These are phyloP conservation scores for Berberis vulgaris DNA, from an alignment of 164 flowering plant species.

Conservation along the genomic window DNA sequence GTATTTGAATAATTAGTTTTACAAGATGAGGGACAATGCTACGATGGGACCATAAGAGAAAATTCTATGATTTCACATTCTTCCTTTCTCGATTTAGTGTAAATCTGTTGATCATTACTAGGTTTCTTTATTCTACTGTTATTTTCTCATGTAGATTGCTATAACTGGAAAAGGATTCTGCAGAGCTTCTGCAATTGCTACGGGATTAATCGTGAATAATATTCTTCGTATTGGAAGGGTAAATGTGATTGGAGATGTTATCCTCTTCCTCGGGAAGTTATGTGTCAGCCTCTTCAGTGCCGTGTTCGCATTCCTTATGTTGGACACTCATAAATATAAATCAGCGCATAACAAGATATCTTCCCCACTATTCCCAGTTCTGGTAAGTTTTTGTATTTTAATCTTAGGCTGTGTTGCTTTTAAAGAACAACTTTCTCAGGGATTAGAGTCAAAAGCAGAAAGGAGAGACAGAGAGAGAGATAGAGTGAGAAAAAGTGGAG, in stretches of 20 bases:
- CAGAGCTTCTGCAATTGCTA: constrained; percentile 77
- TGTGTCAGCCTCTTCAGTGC: constrained; percentile 91
- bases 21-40: no score
- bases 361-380: constrained; percentile 84
- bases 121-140: neutral
- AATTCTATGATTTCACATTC: no score
- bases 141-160: constrained; percentile 58
- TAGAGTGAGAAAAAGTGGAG: no score
- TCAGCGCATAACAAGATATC: constrained; percentile 84
- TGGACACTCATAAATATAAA: constrained; percentile 74
- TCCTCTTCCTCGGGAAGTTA: constrained; percentile 86
- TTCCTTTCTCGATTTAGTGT: no score
- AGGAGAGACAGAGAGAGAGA: no score
- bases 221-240: constrained; percentile 86
- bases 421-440: no score
- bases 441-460: no score
- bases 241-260: constrained; percentile 92
- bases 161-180: constrained; percentile 91
- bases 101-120: neutral
- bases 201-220: constrained; percentile 79
- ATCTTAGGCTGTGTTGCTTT: neutral
- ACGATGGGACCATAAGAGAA: no score
- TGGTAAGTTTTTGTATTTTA: constrained; percentile 37
- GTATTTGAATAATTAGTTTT: no score
- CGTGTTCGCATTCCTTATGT: constrained; percentile 86